Evolutionary conservation across 1,139 yeast species (phyloP).

Genomic region (Saccharomyces hybrid): DNA sequence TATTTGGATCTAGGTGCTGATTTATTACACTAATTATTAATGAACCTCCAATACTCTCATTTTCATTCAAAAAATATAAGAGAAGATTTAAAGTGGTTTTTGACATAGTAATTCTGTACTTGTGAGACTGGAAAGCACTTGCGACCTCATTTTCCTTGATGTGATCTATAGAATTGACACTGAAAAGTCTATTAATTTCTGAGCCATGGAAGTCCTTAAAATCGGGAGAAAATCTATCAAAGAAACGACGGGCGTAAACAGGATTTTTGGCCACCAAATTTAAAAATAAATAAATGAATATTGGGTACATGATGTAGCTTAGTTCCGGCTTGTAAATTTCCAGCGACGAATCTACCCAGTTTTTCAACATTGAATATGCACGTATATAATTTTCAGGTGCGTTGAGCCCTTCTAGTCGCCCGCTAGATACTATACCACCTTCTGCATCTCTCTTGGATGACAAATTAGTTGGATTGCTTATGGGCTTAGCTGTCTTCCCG

Average conservation of each 20-base stretch:
- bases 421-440: constrained; percentile 32
- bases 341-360: constrained; percentile 87
- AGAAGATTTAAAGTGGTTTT: constrained; percentile 79
- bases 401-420: constrained; percentile 24
- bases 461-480: constrained; percentile 34
- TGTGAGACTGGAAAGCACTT: constrained; percentile 58
- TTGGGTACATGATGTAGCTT: constrained; percentile 74
- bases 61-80: constrained; percentile 81
- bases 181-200: constrained; percentile 64
- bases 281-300: constrained; percentile 80
- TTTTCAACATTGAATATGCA: constrained; percentile 71
- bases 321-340: constrained; percentile 90
- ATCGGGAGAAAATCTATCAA: constrained; percentile 65
- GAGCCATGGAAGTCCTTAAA: constrained; percentile 70
- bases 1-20: constrained; percentile 68
- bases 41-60: constrained; percentile 89
- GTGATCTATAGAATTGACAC: constrained; percentile 74
- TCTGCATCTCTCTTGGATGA: constrained; percentile 34
- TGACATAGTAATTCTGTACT: constrained; percentile 69
- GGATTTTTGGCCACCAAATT: constrained; percentile 63
- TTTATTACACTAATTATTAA: constrained; percentile 77
- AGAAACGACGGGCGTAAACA: constrained; percentile 61
- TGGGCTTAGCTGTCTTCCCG: constrained; percentile 29
- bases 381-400: constrained; percentile 67
- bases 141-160: constrained; percentile 78